These are phyloP conservation scores for Tricladium varicosporioides DNA, from an alignment of 2,329 filamentous ascomycete genomes.

Conservation along the genomic window DNA sequence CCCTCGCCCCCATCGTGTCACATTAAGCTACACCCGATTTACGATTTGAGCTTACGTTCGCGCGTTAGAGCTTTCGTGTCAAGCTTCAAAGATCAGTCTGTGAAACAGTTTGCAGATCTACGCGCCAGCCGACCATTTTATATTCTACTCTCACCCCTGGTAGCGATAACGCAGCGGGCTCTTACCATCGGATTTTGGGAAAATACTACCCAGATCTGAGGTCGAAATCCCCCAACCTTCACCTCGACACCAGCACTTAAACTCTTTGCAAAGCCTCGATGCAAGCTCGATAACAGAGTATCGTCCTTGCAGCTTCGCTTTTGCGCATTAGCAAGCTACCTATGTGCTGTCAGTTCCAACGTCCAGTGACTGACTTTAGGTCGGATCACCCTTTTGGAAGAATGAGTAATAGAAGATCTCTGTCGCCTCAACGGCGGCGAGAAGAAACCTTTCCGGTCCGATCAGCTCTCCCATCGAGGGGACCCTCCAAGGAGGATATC, in stretches of 20 bases:
- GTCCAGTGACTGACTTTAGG: conserved; percentile 27
- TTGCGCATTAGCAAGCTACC: neutral
- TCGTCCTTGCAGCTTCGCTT: neutral
- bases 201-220: neutral
- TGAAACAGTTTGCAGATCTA: neutral
- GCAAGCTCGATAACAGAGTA: neutral
- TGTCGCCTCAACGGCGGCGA: conserved; percentile 19
- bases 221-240: neutral
- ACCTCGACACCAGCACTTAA: neutral
- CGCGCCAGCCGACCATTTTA: neutral
- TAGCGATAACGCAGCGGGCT: neutral
- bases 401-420: conserved; percentile 25
- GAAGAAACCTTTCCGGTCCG: conserved; percentile 25
- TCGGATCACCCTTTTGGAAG: conserved; percentile 27
- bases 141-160: neutral
- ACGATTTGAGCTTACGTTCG: neutral
- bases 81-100: neutral
- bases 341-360: conserved; percentile 28
- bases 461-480: conserved; percentile 19
- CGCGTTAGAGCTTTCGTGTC: neutral
- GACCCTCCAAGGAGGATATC: conserved; percentile 27
- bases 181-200: too few species aligned
- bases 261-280: neutral
- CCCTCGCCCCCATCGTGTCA: neutral
- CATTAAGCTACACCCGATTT: neutral